These are phyloP conservation scores for Tephrocybe sp. DNA, from an alignment of 768 basidiomycete species.

Conservation along the genomic window DNA sequence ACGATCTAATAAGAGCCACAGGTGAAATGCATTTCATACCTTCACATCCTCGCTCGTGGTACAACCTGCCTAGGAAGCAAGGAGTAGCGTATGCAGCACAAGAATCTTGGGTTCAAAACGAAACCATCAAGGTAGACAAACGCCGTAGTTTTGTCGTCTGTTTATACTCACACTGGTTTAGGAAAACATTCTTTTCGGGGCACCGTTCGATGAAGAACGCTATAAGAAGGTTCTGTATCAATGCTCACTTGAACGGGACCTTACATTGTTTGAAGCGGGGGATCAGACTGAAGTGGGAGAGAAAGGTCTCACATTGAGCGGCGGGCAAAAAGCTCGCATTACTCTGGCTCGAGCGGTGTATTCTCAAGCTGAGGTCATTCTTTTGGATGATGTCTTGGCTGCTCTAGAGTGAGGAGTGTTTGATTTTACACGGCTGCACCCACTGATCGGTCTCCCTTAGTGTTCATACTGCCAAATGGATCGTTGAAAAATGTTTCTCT, in stretches of 20 bases:
- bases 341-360: conserved; percentile 48
- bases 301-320: conserved; percentile 60
- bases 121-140: conserved; percentile 58
- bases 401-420: conserved; percentile 49
- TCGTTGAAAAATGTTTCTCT: conserved; percentile 76
- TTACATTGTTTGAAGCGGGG: conserved; percentile 67
- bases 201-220: conserved; percentile 70
- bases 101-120: conserved; percentile 85
- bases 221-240: conserved; percentile 79
- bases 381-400: conserved; percentile 74
- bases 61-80: conserved; percentile 62
- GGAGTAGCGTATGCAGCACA: conserved; percentile 84
- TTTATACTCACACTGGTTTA: conserved; percentile 17
- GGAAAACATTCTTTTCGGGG: conserved; percentile 84
- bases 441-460: conserved; percentile 18
- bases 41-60: conserved; percentile 56
- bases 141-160: background rate
- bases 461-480: conserved; percentile 79
- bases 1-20: conserved; percentile 10
- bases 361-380: conserved; percentile 55
- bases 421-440: background rate
- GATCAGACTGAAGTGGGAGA: conserved; percentile 74
- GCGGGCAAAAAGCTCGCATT: conserved; percentile 53
- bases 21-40: conserved; percentile 70
- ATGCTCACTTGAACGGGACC: conserved; percentile 71